A percentile compares a stretch with the other conserved stretches of the same genome.
Evolutionary conservation across 352 stramenopile genomes (phyloP).

Genomic region (Phytophthora colocasiae): DNA sequence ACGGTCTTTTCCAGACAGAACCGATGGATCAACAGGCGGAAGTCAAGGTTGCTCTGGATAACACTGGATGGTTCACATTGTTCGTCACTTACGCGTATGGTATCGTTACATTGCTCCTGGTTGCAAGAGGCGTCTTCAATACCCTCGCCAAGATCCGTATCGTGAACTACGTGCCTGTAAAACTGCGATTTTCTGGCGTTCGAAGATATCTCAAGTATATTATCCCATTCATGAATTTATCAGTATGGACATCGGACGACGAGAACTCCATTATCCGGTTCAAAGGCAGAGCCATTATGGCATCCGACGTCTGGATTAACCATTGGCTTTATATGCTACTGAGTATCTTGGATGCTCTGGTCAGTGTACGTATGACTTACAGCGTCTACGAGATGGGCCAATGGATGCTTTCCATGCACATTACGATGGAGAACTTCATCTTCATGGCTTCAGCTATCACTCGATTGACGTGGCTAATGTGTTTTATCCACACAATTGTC

Average conservation of each 20-base stretch:
- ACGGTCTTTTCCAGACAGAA: constrained; percentile 56
- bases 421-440: constrained; percentile 62
- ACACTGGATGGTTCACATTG: constrained; percentile 47
- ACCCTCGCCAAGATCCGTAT: constrained; percentile 44
- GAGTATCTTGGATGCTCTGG: constrained; percentile 59
- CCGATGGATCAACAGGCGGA: constrained; percentile 45
- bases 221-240: constrained; percentile 54
- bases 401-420: constrained; percentile 63
- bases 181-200: constrained; percentile 44
- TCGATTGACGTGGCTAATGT: constrained; percentile 70
- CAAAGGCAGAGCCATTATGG: constrained; percentile 59
- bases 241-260: constrained; percentile 44
- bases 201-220: constrained; percentile 46
- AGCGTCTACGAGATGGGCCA: constrained; percentile 53
- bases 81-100: constrained; percentile 53
- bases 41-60: constrained; percentile 54
- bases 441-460: constrained; percentile 60
- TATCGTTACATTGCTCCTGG: constrained; percentile 57
- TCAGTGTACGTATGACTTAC: constrained; percentile 57
- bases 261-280: constrained; percentile 53
- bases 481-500: constrained; percentile 47
- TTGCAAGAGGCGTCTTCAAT: constrained; percentile 58
- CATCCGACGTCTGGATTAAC: constrained; percentile 73
- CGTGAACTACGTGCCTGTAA: constrained; percentile 53
- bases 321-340: constrained; percentile 73